Percentiles rank a stretch among this genome's conserved stretches.
phyloP scores from a whole-genome alignment of 306 rosid species.

The Styphnolobium japonicum region DNA sequence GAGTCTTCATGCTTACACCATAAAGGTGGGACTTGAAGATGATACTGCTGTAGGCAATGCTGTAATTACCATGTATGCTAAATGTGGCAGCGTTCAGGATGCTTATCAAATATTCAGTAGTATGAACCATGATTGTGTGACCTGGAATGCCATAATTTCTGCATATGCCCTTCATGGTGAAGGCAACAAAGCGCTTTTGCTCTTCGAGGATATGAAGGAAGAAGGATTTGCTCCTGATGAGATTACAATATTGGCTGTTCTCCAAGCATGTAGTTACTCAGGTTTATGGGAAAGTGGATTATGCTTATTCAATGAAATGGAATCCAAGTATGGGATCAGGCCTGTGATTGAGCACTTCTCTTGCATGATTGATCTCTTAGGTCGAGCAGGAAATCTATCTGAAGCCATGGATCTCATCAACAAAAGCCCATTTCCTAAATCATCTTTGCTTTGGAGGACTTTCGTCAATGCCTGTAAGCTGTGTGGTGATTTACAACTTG shows the following conservation, averaged over 20 bases:
- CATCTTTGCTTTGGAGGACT: constrained; percentile 55
- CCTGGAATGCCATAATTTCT: constrained; percentile 54
- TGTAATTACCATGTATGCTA: constrained; percentile 49
- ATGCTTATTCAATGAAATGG: constrained; percentile 48
- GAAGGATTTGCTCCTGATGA: constrained; percentile 48
- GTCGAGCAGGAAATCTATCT: constrained; percentile 36
- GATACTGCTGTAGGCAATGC: constrained; percentile 44
- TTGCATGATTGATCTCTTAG: constrained; percentile 44
- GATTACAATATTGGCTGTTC: constrained; percentile 43
- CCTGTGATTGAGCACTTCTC: constrained; percentile 50
- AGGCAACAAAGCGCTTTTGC: constrained; percentile 35
- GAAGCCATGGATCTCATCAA: constrained; percentile 35
- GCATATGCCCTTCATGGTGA: constrained; percentile 52
- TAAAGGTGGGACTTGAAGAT: constrained; percentile 44
- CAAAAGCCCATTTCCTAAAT: constrained; percentile 38
- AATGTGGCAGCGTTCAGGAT: constrained; percentile 53
- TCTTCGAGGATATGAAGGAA: constrained; percentile 45
- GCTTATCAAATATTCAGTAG: constrained; percentile 38
- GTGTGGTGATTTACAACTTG: constrained; percentile 39
- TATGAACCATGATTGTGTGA: constrained; percentile 32
- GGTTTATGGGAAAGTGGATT: constrained; percentile 49
- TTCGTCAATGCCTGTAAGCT: constrained; percentile 46
- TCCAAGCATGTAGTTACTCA: constrained; percentile 55
- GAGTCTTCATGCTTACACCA: constrained; percentile 44
- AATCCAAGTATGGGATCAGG: constrained; percentile 35